phyloP scores from a whole-genome alignment of 441 rosid genomes.

The Dalechampia spathulata region DNA sequence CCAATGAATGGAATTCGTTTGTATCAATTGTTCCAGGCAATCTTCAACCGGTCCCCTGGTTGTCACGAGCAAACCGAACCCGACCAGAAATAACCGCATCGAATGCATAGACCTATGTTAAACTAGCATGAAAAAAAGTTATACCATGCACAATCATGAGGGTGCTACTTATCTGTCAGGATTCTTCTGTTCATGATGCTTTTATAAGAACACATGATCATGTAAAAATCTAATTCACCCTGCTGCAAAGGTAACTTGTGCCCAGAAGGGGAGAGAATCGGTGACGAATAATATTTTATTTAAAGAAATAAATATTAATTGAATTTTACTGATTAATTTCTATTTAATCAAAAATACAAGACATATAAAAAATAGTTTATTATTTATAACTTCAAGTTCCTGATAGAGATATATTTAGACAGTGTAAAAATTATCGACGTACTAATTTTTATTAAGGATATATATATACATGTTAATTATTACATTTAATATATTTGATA shows the following conservation, averaged over 20 bases:
- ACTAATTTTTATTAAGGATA: no score
- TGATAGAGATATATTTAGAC: no score
- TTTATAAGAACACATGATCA: background rate
- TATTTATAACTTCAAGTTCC: no score
- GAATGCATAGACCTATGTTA: no score
- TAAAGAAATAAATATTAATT: no score
- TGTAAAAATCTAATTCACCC: slow-evolving; percentile 6
- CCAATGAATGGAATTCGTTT: slow-evolving; percentile 6
- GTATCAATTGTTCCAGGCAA: background rate
- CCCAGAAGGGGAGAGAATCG: slow-evolving; percentile 9
- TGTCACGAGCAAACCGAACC: background rate
- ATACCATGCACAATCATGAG: slow-evolving; percentile 9
- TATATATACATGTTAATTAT: no score
- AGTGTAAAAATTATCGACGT: no score
- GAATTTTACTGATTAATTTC: no score
- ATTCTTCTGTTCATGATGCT: slow-evolving; percentile 4
- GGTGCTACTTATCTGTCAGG: background rate
- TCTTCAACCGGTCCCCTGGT: background rate
- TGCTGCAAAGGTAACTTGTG: background rate
- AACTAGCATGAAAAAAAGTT: background rate
- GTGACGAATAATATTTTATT: no score
- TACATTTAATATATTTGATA: no score
- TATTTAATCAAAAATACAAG: no score
- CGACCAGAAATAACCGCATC: slow-evolving; percentile 15
- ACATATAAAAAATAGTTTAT: no score